Percentiles rank a stretch among this genome's conserved stretches.
These are phyloP conservation scores for Scedosporium minutisporum DNA, from an alignment of 2,329 filamentous ascomycete species.

Conservation along the genomic window DNA sequence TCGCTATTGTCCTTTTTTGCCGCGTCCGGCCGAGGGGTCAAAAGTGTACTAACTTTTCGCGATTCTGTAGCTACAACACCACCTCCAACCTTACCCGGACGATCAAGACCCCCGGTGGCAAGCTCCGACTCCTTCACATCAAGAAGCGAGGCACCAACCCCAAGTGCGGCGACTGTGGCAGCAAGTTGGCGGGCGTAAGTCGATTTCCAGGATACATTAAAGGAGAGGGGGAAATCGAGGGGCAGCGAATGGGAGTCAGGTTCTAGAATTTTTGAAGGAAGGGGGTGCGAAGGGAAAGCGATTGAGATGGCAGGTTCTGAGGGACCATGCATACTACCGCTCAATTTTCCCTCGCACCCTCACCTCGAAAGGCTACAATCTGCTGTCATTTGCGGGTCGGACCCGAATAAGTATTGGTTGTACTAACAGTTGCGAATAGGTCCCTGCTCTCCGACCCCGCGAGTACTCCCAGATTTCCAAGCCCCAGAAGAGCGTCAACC, in stretches of 20 bases:
- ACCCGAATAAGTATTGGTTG: not conserved
- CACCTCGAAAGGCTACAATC: not conserved
- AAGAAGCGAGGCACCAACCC: constrained; percentile 98
- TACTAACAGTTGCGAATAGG: constrained; percentile 34
- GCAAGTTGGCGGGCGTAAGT: constrained; percentile 97
- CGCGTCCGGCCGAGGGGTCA: not conserved
- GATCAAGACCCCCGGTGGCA: constrained; percentile 92
- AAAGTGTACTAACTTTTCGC: constrained; percentile 9
- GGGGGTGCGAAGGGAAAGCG: not conserved
- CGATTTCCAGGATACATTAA: constrained; percentile 5
- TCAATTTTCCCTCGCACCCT: not conserved
- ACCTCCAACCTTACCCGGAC: constrained; percentile 93
- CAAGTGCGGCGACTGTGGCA: constrained; percentile 98
- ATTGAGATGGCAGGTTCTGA: not conserved
- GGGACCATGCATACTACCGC: not conserved
- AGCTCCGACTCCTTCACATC: constrained; percentile 94
- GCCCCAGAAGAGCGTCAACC: constrained; percentile 98
- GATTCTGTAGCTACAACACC: constrained; percentile 78
- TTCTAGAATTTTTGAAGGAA: not conserved
- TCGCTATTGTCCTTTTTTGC: not conserved
- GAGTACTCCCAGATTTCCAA: constrained; percentile 96
- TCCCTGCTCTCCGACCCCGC: constrained; percentile 94
- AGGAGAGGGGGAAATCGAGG: not conserved
- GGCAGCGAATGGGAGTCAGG: not conserved
- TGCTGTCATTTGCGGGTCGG: not conserved